Base-by-base conservation (phyloP, 306 rosid genomes). In the Cyamopsis tetragonoloba region DNA sequence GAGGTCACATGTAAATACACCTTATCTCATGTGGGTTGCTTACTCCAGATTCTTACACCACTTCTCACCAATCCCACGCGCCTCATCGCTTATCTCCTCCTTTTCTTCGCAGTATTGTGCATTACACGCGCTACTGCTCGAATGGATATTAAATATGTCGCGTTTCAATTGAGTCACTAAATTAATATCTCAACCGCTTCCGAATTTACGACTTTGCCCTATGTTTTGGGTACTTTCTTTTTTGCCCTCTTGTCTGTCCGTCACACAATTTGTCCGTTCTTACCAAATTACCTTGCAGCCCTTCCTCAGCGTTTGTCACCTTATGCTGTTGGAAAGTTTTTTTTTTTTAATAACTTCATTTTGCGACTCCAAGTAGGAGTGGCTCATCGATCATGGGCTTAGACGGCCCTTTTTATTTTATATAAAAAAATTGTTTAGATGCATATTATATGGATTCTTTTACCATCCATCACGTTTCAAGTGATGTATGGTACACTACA, bases 1-100 rank as follows among this genome's bases (percentile, higher is more conserved):
- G 68, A 67, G 63, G 68, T 80, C 88, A 81, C 83, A 71, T 84
- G 85, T 6, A 32, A 31, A 51, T 44, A 62, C 47, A 80, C 55
- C 73, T 27, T 35, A 56, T 72, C 79, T 80, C 83, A 80, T 67
- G 75, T 62, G 81, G 15, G 17, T 31, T 62, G 71, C 77, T 31
- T 62, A 68, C 77, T 62, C 7, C 75, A 19, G 15, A 24, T 75
- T 57, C 84, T 76, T 31, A 15, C 43, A 62, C 72, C 42, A 13
- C 65, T 43, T 63, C 68, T 72, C 50, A 6, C 65, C 26, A 42
- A 35, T 19, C 54, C 46, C 76, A 74, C 81, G 66, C 86, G 81
- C 78, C 62, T 37, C 7, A 4, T 8, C 46, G 13, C 27, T 7
- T 47, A 64, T 3, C 26, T 35, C 3, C 1, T 14, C 19, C 2